Base-by-base conservation (phyloP, 192 early-diverging fungal genomes). In the Chytriomyces hyalinus region DNA sequence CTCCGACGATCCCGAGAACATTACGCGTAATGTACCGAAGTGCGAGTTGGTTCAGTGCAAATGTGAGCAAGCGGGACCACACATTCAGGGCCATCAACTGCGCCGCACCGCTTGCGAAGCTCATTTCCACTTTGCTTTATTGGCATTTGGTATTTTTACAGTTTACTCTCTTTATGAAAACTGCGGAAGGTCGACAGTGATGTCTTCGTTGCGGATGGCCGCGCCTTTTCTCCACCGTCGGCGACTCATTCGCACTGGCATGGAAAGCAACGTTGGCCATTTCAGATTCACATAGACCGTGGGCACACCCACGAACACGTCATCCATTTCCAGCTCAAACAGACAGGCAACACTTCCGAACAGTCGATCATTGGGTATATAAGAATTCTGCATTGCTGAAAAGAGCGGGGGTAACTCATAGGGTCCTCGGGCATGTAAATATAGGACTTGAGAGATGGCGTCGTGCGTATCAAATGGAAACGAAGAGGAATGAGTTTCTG, bases 1-100 rank as follows among this genome's bases (percentile, higher is more conserved):
- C 45, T 2, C 91, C 90, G 0, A 93, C 94, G 7, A 96, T 87
- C 0, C 96, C 96, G 57, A 97, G 88, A 9, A 92, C 91, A 28
- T 88, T 80, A 11, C 91, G 87, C 9, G 91, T 86, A 8, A 93
- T 90, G 65, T 88, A 89, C 17, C 92, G 90, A 26, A 94, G 78
- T 0, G 95, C 85, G 59, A 94, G 78, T 66, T 93, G 92, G 83
- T 96, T 94, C 24, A 95, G 84, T 24, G 85, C 70, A 80, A 99
- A 97, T 0, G 97, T 97, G 7, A 74, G 75, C 64, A 78, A 20
- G 10, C 84, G 76, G 7, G 81, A 81, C 36, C 51, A 70, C 9
- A 83, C 68, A 47, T 85, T 81, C 3, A 85, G 79, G 1, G 78
- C 48, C 62, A 85, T 53, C 24, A 85, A 70, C 47, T 80, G 80